Evolutionary conservation across 2,329 filamentous ascomycete species (phyloP).

Genomic region (Lasiodiplodia hormozganensis): DNA sequence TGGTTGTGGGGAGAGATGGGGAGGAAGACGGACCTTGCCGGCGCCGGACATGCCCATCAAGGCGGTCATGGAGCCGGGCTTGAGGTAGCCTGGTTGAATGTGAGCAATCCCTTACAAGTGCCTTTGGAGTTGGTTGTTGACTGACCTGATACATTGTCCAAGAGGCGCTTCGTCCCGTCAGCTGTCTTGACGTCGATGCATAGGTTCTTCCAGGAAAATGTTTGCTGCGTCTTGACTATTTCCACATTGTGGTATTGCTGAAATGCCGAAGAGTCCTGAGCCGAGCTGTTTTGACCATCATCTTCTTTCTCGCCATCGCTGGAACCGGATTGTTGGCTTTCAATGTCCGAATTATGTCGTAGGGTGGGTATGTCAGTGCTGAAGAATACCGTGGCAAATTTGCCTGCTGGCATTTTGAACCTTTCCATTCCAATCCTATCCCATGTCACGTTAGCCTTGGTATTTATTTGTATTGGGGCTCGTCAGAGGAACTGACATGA

Average conservation of each 20-base stretch:
- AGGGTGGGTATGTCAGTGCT: neutral
- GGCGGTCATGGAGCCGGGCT: slow-evolving; percentile 77
- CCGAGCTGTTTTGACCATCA: neutral
- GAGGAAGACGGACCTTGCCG: neutral
- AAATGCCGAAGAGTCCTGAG: neutral
- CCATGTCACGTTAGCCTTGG: neutral
- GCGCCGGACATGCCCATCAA: slow-evolving; percentile 74
- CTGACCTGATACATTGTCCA: neutral
- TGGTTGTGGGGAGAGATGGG: too few relatives aligned
- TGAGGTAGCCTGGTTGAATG: slow-evolving; percentile 60
- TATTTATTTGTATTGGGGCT: neutral
- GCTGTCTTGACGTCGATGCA: slow-evolving; percentile 5
- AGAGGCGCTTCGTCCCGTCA: neutral
- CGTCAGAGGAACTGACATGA: neutral
- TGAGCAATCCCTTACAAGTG: neutral
- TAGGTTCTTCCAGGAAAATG: slow-evolving; percentile 4
- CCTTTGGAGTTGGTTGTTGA: neutral
- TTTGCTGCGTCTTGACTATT: neutral
- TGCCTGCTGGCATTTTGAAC: neutral
- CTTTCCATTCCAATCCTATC: neutral
- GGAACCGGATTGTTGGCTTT: neutral
- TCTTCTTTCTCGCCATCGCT: neutral
- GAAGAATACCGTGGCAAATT: slow-evolving; percentile 1
- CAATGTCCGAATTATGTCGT: neutral
- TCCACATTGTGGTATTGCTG: neutral